phyloP scores from a whole-genome alignment of 495 filamentous ascomycete species.

The Penicillium verhagenii region DNA sequence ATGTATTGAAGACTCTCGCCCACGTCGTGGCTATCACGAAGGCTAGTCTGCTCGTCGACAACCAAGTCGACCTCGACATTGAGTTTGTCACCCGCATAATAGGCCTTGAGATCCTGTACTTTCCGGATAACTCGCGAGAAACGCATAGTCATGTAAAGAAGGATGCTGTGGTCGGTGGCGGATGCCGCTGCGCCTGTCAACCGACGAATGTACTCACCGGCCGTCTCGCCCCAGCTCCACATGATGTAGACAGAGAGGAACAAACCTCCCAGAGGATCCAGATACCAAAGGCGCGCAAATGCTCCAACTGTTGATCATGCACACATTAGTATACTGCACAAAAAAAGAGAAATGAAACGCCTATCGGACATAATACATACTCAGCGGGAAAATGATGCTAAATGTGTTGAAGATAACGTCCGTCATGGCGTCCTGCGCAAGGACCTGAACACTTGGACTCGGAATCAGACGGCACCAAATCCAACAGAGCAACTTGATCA shows the following conservation, averaged over 20 bases:
- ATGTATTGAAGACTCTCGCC: slow-evolving; percentile 90
- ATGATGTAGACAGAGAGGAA: slow-evolving; percentile 81
- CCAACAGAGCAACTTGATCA: slow-evolving; percentile 83
- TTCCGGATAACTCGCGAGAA: slow-evolving; percentile 87
- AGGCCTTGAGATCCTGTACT: slow-evolving; percentile 85
- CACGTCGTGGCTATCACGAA: slow-evolving; percentile 86
- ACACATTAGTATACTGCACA: background rate
- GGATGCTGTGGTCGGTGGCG: slow-evolving; percentile 76
- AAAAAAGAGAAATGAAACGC: background rate
- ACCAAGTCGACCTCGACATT: slow-evolving; percentile 86
- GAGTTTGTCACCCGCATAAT: slow-evolving; percentile 85
- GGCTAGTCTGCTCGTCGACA: slow-evolving; percentile 70
- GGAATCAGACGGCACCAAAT: slow-evolving; percentile 86
- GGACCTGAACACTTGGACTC: slow-evolving; percentile 83
- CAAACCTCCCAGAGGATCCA: slow-evolving; percentile 82
- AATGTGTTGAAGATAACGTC: slow-evolving; percentile 90
- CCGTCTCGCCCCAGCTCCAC: slow-evolving; percentile 77
- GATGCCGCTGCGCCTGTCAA: slow-evolving; percentile 79
- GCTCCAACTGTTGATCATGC: slow-evolving; percentile 60
- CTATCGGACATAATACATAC: too few relatives aligned
- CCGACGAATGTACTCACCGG: slow-evolving; percentile 75
- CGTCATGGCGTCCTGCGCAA: slow-evolving; percentile 67
- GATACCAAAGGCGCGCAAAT: slow-evolving; percentile 76
- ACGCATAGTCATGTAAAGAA: slow-evolving; percentile 91
- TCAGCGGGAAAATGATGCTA: slow-evolving; percentile 63